Evolutionary conservation across 371 early-diverging fungal species (phyloP).

Genomic region (Amoeboaphelidium protococcarum): DNA sequence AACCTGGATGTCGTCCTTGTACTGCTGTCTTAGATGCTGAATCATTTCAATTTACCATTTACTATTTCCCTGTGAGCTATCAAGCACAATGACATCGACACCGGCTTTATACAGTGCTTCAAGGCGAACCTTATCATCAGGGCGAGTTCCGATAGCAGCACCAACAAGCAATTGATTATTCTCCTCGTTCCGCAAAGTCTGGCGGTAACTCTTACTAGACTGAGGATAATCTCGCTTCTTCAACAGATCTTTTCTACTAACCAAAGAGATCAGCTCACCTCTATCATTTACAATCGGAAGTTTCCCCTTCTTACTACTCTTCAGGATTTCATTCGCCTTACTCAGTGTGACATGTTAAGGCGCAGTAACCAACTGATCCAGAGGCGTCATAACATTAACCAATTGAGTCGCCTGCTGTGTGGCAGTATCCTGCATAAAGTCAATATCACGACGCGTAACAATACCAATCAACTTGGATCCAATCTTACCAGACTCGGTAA

Average conservation of each 20-base stretch:
- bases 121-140: conserved; percentile 59
- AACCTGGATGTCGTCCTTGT: conserved; percentile 39
- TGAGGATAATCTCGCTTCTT: conserved; percentile 83
- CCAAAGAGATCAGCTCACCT: conserved; percentile 59
- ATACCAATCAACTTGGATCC: conserved; percentile 76
- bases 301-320: conserved; percentile 79
- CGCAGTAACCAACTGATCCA: conserved; percentile 64
- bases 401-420: conserved; percentile 5
- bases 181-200: no score
- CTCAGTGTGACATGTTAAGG: conserved; percentile 52
- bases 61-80: conserved; percentile 84
- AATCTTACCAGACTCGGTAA: conserved; percentile 65
- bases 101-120: conserved; percentile 67
- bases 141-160: conserved; percentile 79
- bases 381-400: conserved; percentile 61
- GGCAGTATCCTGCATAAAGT: conserved; percentile 31
- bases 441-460: conserved; percentile 83
- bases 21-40: conserved; percentile 55
- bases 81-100: conserved; percentile 72
- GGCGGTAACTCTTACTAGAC: conserved; percentile 59
- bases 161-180: conserved; percentile 67
- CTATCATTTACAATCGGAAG: conserved; percentile 67
- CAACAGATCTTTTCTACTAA: conserved; percentile 76
- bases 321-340: conserved; percentile 69
- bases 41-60: conserved; percentile 79